phyloP scores from a whole-genome alignment of 306 rosid genomes.

The Vicia faba region DNA sequence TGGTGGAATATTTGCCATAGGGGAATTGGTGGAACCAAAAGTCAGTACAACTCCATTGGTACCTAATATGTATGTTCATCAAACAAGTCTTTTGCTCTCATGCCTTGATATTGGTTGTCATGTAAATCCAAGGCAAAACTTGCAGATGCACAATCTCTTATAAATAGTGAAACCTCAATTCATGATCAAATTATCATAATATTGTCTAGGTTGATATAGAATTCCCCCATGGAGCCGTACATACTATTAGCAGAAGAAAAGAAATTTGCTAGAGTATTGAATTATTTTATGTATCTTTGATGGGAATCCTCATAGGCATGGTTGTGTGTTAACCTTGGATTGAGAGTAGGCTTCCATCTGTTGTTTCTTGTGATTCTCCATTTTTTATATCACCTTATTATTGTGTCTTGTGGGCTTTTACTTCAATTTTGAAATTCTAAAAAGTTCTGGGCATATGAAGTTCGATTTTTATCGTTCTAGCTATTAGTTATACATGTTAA shows the following conservation, averaged over 20 bases:
- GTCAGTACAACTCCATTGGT: slow-evolving; percentile 75
- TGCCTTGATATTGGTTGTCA: slow-evolving; percentile 32
- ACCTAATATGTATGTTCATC: slow-evolving; percentile 66
- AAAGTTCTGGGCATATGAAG: slow-evolving; percentile 1
- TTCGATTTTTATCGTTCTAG: neutral
- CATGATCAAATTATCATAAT: slow-evolving; percentile 18
- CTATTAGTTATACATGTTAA: neutral
- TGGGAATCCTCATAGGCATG: neutral
- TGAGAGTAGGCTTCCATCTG: neutral
- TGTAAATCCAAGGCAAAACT: slow-evolving; percentile 26
- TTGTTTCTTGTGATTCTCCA: slow-evolving; percentile 3
- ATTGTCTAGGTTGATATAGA: slow-evolving; percentile 23
- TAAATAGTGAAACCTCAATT: slow-evolving; percentile 16
- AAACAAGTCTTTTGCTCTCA: slow-evolving; percentile 31
- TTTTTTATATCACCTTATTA: neutral
- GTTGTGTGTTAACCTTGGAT: slow-evolving; percentile 6
- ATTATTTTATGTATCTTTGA: neutral
- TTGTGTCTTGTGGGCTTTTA: neutral
- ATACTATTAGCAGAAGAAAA: slow-evolving; percentile 15
- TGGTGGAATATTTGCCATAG: slow-evolving; percentile 96
- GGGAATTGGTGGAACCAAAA: slow-evolving; percentile 90
- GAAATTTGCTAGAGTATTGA: slow-evolving; percentile 7
- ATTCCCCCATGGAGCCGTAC: slow-evolving; percentile 11
- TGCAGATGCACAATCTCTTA: slow-evolving; percentile 6
- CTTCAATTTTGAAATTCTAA: slow-evolving; percentile 1